Evolutionary conservation across 495 filamentous ascomycete genomes (phyloP).

Genomic region (Penicillium bovifimosum): DNA sequence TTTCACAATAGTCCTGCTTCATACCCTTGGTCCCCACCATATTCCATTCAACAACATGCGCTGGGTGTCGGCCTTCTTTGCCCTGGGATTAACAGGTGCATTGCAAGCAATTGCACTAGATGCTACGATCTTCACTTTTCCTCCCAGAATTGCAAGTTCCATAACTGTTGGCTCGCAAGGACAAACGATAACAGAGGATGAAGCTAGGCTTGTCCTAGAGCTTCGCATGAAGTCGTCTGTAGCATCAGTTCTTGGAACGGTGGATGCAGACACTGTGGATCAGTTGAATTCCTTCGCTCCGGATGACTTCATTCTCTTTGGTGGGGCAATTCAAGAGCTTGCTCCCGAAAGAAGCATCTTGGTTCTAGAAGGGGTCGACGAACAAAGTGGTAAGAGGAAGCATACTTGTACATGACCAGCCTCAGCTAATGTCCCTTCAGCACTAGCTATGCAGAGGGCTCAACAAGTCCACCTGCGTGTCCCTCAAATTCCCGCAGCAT

Average conservation of each 20-base stretch:
- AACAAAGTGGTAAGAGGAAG: slow-evolving; percentile 34
- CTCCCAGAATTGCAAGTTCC: slow-evolving; percentile 1
- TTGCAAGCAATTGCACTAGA: slow-evolving; percentile 27
- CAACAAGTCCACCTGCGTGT: slow-evolving; percentile 20
- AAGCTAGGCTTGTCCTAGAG: slow-evolving; percentile 49
- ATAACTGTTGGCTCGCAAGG: not conserved
- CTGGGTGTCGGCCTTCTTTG: slow-evolving; percentile 24
- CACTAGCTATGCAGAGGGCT: slow-evolving; percentile 15
- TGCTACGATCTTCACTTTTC: slow-evolving; percentile 36
- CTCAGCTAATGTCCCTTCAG: slow-evolving; percentile 7
- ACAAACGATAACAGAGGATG: slow-evolving; percentile 34
- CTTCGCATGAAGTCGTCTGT: slow-evolving; percentile 49
- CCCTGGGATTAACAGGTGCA: slow-evolving; percentile 21
- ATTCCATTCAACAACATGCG: slow-evolving; percentile 24
- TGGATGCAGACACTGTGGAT: slow-evolving; percentile 40
- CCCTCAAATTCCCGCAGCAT: slow-evolving; percentile 3
- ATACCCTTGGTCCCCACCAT: not conserved
- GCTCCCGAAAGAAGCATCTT: slow-evolving; percentile 32
- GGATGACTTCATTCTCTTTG: slow-evolving; percentile 36
- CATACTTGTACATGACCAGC: not conserved
- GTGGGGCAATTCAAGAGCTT: slow-evolving; percentile 10
- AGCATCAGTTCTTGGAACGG: slow-evolving; percentile 42
- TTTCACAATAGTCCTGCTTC: not conserved
- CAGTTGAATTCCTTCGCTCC: slow-evolving; percentile 48
- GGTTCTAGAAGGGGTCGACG: slow-evolving; percentile 43